A percentile compares a stretch with the other conserved stretches of the same genome.
phyloP scores from a whole-genome alignment of 192 early-diverging fungal genomes.

The Gryganskiella cystojenkinii region DNA sequence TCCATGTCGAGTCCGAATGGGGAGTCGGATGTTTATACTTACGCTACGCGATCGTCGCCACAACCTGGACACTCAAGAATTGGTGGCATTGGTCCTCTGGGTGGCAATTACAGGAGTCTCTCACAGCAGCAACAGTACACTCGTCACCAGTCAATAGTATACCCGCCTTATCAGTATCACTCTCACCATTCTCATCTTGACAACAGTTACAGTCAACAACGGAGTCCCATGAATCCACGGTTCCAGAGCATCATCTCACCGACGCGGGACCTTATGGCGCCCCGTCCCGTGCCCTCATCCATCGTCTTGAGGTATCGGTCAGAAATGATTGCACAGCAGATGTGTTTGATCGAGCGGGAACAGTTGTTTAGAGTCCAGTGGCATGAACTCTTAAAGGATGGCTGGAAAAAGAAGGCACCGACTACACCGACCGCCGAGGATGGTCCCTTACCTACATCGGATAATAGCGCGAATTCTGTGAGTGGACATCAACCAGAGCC shows the following conservation, averaged over 20 bases:
- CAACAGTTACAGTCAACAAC: constrained; percentile 30
- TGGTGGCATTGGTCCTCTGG: no score
- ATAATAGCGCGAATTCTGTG: no score
- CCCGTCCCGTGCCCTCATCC: constrained; percentile 19
- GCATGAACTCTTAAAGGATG: constrained; percentile 64
- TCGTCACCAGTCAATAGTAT: background rate
- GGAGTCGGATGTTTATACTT: no score
- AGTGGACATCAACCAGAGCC: no score
- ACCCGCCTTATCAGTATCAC: background rate
- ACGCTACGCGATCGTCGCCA: no score
- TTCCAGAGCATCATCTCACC: constrained; percentile 32
- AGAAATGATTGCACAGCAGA: constrained; percentile 64
- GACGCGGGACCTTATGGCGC: constrained; percentile 1
- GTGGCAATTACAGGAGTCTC: no score
- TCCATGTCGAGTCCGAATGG: background rate
- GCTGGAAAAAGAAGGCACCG: constrained; percentile 62
- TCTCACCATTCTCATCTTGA: background rate
- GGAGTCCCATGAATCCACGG: constrained; percentile 35
- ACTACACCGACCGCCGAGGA: background rate
- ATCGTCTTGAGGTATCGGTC: constrained; percentile 59
- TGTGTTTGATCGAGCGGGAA: constrained; percentile 67
- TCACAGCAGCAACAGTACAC: no score
- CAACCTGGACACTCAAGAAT: no score
- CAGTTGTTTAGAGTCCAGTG: constrained; percentile 59
- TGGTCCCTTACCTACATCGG: background rate